phyloP scores from a whole-genome alignment of 371 early-diverging fungal species.

The Syncephalastrum sp. region DNA sequence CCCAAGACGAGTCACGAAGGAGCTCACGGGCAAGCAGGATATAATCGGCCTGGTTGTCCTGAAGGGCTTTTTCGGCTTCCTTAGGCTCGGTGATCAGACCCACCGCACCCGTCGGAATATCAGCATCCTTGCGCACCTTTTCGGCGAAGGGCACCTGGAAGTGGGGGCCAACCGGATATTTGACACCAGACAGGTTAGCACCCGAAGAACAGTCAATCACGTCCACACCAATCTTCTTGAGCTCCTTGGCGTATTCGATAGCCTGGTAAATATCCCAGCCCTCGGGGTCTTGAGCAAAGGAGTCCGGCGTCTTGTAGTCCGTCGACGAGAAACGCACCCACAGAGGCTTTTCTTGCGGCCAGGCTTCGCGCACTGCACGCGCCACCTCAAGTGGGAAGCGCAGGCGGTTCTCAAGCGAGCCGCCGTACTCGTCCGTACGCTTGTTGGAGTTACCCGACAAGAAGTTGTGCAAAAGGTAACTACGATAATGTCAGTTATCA shows the following conservation, averaged over 20 bases:
- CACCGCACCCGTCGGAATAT: slow-evolving; percentile 66
- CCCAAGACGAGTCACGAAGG: slow-evolving; percentile 54
- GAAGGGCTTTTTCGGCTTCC: slow-evolving; percentile 71
- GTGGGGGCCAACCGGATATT: slow-evolving; percentile 49
- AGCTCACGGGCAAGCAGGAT: slow-evolving; percentile 76
- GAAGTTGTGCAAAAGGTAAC: slow-evolving; percentile 80
- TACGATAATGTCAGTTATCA: slow-evolving; percentile 18
- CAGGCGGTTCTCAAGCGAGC: slow-evolving; percentile 75
- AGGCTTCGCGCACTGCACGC: slow-evolving; percentile 63
- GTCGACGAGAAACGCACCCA: slow-evolving; percentile 77
- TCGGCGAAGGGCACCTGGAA: slow-evolving; percentile 79
- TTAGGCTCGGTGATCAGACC: slow-evolving; percentile 68
- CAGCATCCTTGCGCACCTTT: slow-evolving; percentile 55
- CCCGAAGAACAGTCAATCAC: slow-evolving; percentile 73
- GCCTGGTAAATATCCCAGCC: slow-evolving; percentile 72
- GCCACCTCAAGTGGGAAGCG: slow-evolving; percentile 68
- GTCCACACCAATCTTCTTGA: slow-evolving; percentile 72
- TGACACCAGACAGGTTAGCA: slow-evolving; percentile 53
- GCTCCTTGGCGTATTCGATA: slow-evolving; percentile 50
- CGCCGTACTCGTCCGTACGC: slow-evolving; percentile 84
- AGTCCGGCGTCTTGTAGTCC: slow-evolving; percentile 53
- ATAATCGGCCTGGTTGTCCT: slow-evolving; percentile 69
- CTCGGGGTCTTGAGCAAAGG: slow-evolving; percentile 22
- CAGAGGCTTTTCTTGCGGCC: slow-evolving; percentile 78
- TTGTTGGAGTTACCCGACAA: slow-evolving; percentile 78